Evolutionary conservation across 176 grass and related monocot species (phyloP), one percentile per base, ranked within the genome.

Genomic region (Typha latifolia): DNA sequence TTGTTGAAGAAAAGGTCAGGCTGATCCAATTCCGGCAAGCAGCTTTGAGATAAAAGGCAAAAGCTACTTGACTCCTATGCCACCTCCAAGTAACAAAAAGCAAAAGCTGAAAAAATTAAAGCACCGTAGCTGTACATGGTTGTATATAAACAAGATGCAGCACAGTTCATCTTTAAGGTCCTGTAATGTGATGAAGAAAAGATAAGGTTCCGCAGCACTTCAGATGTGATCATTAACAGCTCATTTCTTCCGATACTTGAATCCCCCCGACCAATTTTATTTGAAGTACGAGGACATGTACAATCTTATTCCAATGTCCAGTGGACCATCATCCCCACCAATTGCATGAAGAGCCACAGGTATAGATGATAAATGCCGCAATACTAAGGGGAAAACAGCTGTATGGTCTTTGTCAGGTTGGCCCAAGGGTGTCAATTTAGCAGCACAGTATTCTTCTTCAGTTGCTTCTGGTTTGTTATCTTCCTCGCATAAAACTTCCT

Each of bases 281-380:
- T 77, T 68, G 53, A 92, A 87, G 81, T 97, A 97, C 8, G 94
- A 90, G 15, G 80, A 82, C 12, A 79, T 67, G 73, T 90, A 92
- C 47, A 97, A 68, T 53, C 78, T 82, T 29, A 88, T 83, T 64
- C 62, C 83, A 43, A 97, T 80, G 64, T 90, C 94, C 34, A 97
- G 20, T 3, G 81, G 85, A 55, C 78, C 75, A 71, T 85, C 73
- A 65, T 90, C 72, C 4, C 94, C 94, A 47, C 94, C 89, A 64
- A 77, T 66, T 48, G 89, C 89, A 83, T 90, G 80, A 68, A 97
- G 70, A 66, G 90, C 85, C 67, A 97, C 89, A 4, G 89, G 88
- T 20, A 97, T 69, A 20, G 82, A 64, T n/a, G 83, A 89, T 22
- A 97, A 72, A 72, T 86, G 80, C 1, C 49, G 69, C 53, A 97